These are phyloP conservation scores for Fistulinella prunicolor DNA, from an alignment of 768 basidiomycete genomes.

Conservation along the genomic window DNA sequence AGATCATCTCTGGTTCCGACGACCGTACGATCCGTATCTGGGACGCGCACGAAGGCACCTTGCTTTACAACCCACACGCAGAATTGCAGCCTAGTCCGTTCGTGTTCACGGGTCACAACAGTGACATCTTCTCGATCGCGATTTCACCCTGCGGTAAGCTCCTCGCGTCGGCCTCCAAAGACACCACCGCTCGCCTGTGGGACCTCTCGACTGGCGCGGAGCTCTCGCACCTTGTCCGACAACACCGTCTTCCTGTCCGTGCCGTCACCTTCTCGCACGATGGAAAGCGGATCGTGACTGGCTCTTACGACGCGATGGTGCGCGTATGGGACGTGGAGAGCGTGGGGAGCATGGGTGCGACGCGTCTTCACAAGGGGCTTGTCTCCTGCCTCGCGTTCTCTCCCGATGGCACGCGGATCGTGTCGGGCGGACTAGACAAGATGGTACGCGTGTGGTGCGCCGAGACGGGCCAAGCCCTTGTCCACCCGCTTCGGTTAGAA, in stretches of 20 bases:
- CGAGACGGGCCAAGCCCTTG: conserved; percentile 18
- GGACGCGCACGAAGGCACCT: conserved; percentile 22
- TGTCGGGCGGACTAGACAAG: conserved; percentile 30
- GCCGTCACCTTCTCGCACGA: conserved; percentile 28
- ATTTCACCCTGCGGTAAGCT: conserved; percentile 29
- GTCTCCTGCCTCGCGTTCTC: conserved; percentile 29
- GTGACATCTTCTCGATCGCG: conserved; percentile 26
- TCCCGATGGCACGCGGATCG: conserved; percentile 24
- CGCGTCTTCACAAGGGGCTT: conserved; percentile 26
- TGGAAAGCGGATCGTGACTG: conserved; percentile 28
- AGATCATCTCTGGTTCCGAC: conserved; percentile 31
- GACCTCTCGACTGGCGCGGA: conserved; percentile 18
- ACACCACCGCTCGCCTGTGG: conserved; percentile 33
- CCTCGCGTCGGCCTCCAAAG: conserved; percentile 32
- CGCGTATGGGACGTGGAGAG: conserved; percentile 33
- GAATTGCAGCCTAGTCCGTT: conserved; percentile 6
- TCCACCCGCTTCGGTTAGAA: conserved; percentile 21
- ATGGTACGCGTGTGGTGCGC: conserved; percentile 31
- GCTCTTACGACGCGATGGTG: conserved; percentile 23
- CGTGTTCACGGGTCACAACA: conserved; percentile 20
- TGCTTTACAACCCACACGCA: conserved; percentile 13
- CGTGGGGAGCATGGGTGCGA: conserved; percentile 25
- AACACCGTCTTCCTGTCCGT: conserved; percentile 25
- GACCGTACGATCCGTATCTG: conserved; percentile 30
- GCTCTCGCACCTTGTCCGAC: conserved; percentile 26